A percentile compares a stretch with the other conserved stretches of the same genome.
Conservation (phyloP, 2,329 filamentous ascomycete species). For the Colletotrichum sp. region DNA sequence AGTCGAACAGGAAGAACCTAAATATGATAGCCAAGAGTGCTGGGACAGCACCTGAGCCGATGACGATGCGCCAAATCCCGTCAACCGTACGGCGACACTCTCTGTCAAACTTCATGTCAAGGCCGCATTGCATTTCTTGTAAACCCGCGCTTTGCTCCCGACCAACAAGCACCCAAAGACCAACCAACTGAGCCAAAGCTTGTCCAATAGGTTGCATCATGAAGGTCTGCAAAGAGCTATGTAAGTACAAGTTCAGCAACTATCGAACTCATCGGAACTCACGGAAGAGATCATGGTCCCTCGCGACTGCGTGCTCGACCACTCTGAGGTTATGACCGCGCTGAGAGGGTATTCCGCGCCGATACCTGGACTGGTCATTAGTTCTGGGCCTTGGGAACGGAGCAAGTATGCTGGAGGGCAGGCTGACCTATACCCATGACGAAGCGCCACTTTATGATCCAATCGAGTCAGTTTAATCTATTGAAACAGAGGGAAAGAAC, state of each 20-base stretch:
- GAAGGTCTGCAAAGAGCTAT: conserved; percentile 40
- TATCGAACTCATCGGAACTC: background rate
- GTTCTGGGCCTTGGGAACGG: background rate
- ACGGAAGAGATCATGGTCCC: conserved; percentile 72
- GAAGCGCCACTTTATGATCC: conserved; percentile 48
- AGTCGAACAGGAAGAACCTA: conserved; percentile 70
- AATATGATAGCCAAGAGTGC: conserved; percentile 69
- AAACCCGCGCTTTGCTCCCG: conserved; percentile 46
- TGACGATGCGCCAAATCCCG: conserved; percentile 70
- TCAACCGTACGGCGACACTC: conserved; percentile 56
- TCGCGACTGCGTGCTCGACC: conserved; percentile 64
- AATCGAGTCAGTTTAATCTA: background rate
- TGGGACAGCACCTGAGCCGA: conserved; percentile 68
- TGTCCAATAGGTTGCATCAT: conserved; percentile 74
- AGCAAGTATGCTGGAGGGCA: background rate
- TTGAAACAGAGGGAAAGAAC: background rate
- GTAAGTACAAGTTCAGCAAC: background rate
- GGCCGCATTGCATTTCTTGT: conserved; percentile 50
- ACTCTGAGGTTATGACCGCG: conserved; percentile 73
- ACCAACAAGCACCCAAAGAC: conserved; percentile 56
- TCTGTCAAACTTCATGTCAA: conserved; percentile 47
- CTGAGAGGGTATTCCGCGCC: conserved; percentile 73
- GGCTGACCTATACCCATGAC: conserved; percentile 56
- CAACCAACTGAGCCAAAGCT: conserved; percentile 67
- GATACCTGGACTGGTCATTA: conserved; percentile 29